Conservation (phyloP, 2,329 filamentous ascomycete genomes). For the Aspergillus viridinutans region DNA sequence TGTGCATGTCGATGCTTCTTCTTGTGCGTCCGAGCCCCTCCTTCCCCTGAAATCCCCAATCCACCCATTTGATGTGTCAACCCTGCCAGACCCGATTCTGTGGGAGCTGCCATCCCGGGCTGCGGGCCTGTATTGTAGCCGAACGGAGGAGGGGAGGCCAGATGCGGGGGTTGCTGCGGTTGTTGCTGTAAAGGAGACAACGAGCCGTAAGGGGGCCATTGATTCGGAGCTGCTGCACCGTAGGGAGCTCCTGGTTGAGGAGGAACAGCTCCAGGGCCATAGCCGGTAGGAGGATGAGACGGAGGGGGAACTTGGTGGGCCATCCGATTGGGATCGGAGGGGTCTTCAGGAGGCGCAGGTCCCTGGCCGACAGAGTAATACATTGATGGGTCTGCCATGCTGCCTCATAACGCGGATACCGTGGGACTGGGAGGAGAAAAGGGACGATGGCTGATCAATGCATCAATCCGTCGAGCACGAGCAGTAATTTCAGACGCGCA, state of each 20-base stretch:
- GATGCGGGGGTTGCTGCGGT: slow-evolving; percentile 21
- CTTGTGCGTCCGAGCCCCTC: slow-evolving; percentile 51
- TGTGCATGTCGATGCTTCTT: slow-evolving; percentile 96
- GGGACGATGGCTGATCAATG: neutral
- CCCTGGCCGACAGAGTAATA: slow-evolving; percentile 38
- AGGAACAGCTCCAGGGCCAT: slow-evolving; percentile 33
- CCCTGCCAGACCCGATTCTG: slow-evolving; percentile 35
- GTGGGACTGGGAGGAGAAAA: slow-evolving; percentile 1
- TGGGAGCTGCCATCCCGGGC: slow-evolving; percentile 19
- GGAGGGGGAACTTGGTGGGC: slow-evolving; percentile 49
- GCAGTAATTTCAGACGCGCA: slow-evolving; percentile 3
- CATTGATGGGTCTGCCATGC: slow-evolving; percentile 41
- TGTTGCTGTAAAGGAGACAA: slow-evolving; percentile 15
- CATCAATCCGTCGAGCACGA: slow-evolving; percentile 3
- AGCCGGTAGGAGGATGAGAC: slow-evolving; percentile 43
- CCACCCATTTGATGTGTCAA: slow-evolving; percentile 68
- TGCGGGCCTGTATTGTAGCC: slow-evolving; percentile 27
- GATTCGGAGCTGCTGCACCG: slow-evolving; percentile 28
- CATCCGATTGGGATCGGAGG: slow-evolving; percentile 51
- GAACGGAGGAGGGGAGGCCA: slow-evolving; percentile 21
- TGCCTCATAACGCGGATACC: slow-evolving; percentile 26
- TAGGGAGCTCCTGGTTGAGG: slow-evolving; percentile 36
- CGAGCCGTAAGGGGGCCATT: slow-evolving; percentile 29
- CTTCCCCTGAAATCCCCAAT: slow-evolving; percentile 60
- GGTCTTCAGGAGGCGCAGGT: slow-evolving; percentile 44